Percentiles rank a stretch among this genome's conserved stretches.
phyloP scores from a whole-genome alignment of 1,284 basidiomycete genomes.

The Psilocybe mexicana region DNA sequence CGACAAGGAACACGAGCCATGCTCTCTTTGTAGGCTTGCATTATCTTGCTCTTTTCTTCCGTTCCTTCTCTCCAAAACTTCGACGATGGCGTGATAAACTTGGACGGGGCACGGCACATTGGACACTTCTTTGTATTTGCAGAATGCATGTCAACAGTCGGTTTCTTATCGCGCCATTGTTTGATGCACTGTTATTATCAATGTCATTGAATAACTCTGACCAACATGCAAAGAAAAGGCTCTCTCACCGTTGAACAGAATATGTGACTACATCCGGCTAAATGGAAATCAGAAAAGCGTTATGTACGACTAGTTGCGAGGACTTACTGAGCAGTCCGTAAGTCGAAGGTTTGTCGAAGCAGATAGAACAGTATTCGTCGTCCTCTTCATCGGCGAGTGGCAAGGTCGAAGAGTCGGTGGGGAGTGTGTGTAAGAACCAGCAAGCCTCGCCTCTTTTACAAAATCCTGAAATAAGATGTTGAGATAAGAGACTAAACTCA shows the following conservation, averaged over 20 bases:
- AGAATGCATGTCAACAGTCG: conserved; percentile 49
- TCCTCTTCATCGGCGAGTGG: conserved; percentile 27
- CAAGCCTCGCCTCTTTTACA: conserved; percentile 66
- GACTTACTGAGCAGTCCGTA: conserved; percentile 67
- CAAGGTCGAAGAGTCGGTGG: conserved; percentile 22
- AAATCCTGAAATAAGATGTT: conserved; percentile 44
- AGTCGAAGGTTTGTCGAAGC: conserved; percentile 65
- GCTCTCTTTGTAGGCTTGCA: conserved; percentile 65
- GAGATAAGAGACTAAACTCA: not conserved
- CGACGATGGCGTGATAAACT: conserved; percentile 70
- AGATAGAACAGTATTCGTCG: conserved; percentile 64
- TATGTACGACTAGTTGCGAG: not conserved
- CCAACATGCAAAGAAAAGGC: not conserved
- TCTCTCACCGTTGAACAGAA: conserved; percentile 64
- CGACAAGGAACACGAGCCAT: conserved; percentile 68
- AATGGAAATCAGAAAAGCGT: conserved; percentile 10
- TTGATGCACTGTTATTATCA: conserved; percentile 60
- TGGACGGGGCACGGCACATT: conserved; percentile 63
- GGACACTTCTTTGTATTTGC: conserved; percentile 73
- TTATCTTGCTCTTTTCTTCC: conserved; percentile 48
- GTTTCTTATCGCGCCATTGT: conserved; percentile 67
- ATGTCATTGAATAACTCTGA: not conserved
- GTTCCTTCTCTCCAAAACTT: conserved; percentile 57
- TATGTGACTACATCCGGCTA: conserved; percentile 70
- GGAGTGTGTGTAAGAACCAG: conserved; percentile 63